These are phyloP conservation scores for Infundibulicybe gibba DNA, from an alignment of 768 basidiomycete genomes.

Conservation along the genomic window DNA sequence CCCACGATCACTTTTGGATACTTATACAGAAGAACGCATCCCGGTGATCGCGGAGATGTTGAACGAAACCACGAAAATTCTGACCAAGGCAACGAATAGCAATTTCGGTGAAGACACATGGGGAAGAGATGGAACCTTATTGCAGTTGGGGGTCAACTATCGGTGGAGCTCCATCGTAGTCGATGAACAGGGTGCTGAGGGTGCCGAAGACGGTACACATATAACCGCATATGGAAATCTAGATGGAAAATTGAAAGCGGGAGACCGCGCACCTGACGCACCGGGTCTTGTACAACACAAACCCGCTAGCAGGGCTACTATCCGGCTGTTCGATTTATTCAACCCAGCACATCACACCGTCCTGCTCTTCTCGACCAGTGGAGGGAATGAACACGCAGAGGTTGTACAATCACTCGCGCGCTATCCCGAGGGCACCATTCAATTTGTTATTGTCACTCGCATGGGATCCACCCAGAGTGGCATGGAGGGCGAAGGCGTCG, in stretches of 20 bases:
- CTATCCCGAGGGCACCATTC: constrained; percentile 19
- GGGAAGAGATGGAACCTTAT: constrained; percentile 18
- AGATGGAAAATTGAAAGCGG: constrained; percentile 28
- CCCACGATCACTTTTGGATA: constrained; percentile 11
- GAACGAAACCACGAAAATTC: constrained; percentile 15
- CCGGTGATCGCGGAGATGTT: constrained; percentile 35
- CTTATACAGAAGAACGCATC: constrained; percentile 24
- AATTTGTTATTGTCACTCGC: constrained; percentile 23
- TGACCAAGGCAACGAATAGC: constrained; percentile 1
- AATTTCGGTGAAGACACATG: constrained; percentile 9
- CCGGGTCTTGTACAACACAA: constrained; percentile 22
- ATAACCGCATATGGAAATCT: constrained; percentile 18
- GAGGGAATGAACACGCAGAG: constrained; percentile 13
- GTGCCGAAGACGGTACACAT: constrained; percentile 6
- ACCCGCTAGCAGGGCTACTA: constrained; percentile 10
- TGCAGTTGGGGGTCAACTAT: constrained; percentile 51
- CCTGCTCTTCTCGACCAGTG: constrained; percentile 29
- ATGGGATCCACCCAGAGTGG: constrained; percentile 6
- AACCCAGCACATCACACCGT: constrained; percentile 32
- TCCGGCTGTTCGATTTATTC: constrained; percentile 32
- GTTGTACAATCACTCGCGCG: constrained; percentile 8
- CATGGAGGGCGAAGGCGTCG: constrained; percentile 10
- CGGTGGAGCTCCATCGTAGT: constrained; percentile 45
- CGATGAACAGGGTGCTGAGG: constrained; percentile 30
- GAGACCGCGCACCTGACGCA: constrained; percentile 44